phyloP scores from a whole-genome alignment of 495 filamentous ascomycete genomes.

The Margaritispora aquatica region DNA sequence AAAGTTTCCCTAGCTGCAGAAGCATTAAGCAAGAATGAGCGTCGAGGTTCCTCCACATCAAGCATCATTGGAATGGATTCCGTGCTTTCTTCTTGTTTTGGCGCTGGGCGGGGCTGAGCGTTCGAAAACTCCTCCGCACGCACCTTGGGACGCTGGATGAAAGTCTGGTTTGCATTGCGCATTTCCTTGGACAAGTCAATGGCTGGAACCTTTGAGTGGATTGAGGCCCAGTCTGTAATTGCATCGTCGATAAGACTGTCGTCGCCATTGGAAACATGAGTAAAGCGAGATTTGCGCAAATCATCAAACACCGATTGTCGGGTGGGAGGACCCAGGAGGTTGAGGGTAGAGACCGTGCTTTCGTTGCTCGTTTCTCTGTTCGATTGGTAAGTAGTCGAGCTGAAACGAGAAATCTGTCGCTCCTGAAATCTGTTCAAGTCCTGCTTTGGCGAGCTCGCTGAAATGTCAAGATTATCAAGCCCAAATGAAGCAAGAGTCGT shows the following conservation, averaged over 20 bases:
- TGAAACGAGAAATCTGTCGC: conserved; percentile 15
- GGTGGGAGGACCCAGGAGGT: conserved; percentile 29
- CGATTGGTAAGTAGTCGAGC: conserved; percentile 24
- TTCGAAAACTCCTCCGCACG: background rate
- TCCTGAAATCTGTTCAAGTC: background rate
- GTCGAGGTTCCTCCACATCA: conserved; percentile 19
- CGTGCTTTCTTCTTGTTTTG: background rate
- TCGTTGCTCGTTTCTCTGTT: conserved; percentile 29
- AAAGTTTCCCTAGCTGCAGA: background rate
- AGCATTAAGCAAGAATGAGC: background rate
- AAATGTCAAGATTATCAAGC: background rate
- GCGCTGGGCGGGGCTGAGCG: background rate
- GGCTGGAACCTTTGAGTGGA: conserved; percentile 13
- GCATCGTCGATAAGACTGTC: conserved; percentile 11
- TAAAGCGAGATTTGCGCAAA: conserved; percentile 20
- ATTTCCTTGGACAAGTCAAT: conserved; percentile 15
- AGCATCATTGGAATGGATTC: conserved; percentile 31
- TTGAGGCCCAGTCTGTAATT: conserved; percentile 19
- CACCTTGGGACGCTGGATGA: conserved; percentile 4
- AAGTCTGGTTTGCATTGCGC: conserved; percentile 12
- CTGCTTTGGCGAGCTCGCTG: conserved; percentile 4
- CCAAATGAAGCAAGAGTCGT: conserved; percentile 19
- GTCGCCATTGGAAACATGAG: conserved; percentile 6
- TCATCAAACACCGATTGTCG: conserved; percentile 25
- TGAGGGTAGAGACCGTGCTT: conserved; percentile 27